phyloP scores from a whole-genome alignment of 345 rosid genomes.

The Pelargonium nanum region DNA sequence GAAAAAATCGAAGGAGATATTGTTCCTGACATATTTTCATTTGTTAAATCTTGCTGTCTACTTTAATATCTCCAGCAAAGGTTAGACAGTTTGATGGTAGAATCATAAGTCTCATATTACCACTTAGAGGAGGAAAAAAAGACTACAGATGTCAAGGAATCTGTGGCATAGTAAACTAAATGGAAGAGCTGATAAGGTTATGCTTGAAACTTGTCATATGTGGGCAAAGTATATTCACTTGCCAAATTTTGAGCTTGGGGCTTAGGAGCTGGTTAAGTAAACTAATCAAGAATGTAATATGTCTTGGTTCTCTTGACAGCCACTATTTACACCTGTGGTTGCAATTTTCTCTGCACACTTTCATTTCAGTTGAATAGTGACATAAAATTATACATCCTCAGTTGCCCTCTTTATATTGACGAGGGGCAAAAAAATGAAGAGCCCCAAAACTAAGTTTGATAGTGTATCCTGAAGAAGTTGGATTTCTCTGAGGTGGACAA shows the following conservation, averaged over 20 bases:
- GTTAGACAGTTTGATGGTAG: background rate
- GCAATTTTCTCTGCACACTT: no score
- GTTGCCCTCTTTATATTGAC: no score
- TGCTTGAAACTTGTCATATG: background rate
- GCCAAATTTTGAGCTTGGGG: background rate
- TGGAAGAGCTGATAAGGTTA: background rate
- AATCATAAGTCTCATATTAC: no score
- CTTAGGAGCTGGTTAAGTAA: background rate
- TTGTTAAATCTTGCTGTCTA: background rate
- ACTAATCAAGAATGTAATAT: background rate
- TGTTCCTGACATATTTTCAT: background rate
- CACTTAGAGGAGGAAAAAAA: no score
- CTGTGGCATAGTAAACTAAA: background rate
- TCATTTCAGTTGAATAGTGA: no score
- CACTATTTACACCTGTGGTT: no score
- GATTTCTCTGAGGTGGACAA: no score
- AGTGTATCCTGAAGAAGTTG: no score
- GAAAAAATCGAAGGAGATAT: background rate
- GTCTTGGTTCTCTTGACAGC: background rate
- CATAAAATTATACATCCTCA: no score
- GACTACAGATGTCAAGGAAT: background rate
- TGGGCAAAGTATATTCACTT: background rate
- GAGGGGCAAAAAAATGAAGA: no score
- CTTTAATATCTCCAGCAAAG: background rate
- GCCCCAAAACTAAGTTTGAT: no score